Percentiles rank a stretch among this genome's conserved stretches.
Evolutionary conservation across 805 yeast genomes (phyloP).

Genomic region (Zygoascus biomembranicola): DNA sequence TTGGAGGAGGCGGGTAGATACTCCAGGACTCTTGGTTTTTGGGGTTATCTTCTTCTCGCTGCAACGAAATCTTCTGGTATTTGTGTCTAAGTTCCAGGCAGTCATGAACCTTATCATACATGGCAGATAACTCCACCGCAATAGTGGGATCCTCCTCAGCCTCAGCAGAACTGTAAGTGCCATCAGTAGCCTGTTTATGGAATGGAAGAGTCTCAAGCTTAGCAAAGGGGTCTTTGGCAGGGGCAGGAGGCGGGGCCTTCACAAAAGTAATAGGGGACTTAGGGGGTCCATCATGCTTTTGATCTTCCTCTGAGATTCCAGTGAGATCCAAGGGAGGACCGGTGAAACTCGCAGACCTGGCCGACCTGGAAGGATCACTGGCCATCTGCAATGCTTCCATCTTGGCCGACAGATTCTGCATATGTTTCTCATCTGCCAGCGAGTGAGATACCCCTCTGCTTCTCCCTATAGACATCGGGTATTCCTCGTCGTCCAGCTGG

Average conservation of each 20-base stretch:
- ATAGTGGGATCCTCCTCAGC: constrained; percentile 26
- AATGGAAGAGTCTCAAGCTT: constrained; percentile 7
- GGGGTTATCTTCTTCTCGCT: constrained; percentile 72
- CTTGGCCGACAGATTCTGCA: constrained; percentile 63
- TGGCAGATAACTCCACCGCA: constrained; percentile 27
- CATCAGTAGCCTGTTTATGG: constrained; percentile 22
- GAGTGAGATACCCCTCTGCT: constrained; percentile 32
- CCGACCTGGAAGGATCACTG: not conserved
- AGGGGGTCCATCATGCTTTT: not conserved
- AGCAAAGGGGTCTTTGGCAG: not conserved
- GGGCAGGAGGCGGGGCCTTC: constrained; percentile 3
- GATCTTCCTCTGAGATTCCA: not conserved
- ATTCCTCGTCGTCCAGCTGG: constrained; percentile 4
- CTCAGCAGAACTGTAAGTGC: constrained; percentile 12
- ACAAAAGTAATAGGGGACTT: constrained; percentile 3
- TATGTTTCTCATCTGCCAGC: constrained; percentile 52
- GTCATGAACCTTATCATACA: constrained; percentile 30
- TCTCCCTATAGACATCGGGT: not conserved
- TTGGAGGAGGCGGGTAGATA: constrained; percentile 90
- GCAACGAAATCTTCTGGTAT: constrained; percentile 65
- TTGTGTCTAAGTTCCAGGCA: constrained; percentile 71
- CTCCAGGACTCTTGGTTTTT: constrained; percentile 67
- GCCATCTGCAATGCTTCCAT: constrained; percentile 36
- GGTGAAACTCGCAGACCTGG: constrained; percentile 3
- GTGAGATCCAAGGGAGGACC: not conserved